A percentile compares a stretch with the other conserved stretches of the same genome.
Conservation (phyloP, 768 basidiomycete genomes). For the Kwoniella shandongensis region DNA sequence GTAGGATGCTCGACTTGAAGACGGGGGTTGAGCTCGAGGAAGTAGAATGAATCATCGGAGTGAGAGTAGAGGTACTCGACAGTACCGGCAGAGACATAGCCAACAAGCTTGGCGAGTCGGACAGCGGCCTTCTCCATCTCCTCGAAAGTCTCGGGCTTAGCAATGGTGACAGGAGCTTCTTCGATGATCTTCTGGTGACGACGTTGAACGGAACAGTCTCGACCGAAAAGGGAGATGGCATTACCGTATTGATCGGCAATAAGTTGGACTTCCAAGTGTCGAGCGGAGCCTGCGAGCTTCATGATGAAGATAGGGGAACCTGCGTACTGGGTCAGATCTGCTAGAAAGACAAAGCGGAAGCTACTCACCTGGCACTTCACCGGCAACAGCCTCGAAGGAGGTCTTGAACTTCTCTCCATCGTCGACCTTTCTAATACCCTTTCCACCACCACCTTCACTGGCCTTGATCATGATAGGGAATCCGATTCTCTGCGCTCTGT, state of each 20-base stretch:
- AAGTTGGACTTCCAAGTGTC: conserved; percentile 96
- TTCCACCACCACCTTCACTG: conserved; percentile 97
- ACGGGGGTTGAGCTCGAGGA: conserved; percentile 98
- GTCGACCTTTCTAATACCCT: conserved; percentile 96
- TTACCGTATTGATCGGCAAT: conserved; percentile 99
- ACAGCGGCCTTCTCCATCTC: conserved; percentile 99
- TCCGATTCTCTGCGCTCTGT: conserved; percentile 80
- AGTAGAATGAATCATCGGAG: conserved; percentile 89
- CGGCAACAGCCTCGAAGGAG: conserved; percentile 85
- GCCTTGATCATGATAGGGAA: conserved; percentile 99
- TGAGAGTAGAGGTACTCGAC: conserved; percentile 98
- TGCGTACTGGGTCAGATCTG: conserved; percentile 51
- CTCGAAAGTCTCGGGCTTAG: conserved; percentile 84
- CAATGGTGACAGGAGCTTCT: conserved; percentile 98
- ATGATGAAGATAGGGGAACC: conserved; percentile 99
- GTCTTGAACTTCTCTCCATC: conserved; percentile 84
- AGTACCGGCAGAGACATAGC: conserved; percentile 97
- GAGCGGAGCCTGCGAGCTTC: conserved; percentile 97
- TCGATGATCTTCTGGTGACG: conserved; percentile 99
- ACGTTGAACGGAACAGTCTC: conserved; percentile 98
- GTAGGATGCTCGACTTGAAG: conserved; percentile 99
- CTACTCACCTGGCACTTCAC: conserved; percentile 90
- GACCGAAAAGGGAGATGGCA: conserved; percentile 97
- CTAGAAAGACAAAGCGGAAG: not conserved
- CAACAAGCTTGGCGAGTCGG: conserved; percentile 95